These are phyloP conservation scores for Aspergillus neotritici DNA, from an alignment of 2,329 filamentous ascomycete species.

Conservation along the genomic window DNA sequence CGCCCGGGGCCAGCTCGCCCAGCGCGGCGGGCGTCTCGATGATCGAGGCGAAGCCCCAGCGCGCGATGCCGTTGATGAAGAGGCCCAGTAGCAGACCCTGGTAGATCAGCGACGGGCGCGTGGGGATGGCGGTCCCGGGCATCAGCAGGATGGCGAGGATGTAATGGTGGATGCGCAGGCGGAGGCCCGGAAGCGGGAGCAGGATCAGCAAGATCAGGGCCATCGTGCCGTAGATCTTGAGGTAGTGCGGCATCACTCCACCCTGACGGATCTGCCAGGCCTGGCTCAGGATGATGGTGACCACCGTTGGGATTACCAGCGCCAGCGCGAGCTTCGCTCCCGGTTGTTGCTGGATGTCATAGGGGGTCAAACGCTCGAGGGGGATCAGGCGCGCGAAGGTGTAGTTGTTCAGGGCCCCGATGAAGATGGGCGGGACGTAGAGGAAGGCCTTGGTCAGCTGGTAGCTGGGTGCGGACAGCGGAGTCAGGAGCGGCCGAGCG, in stretches of 20 bases:
- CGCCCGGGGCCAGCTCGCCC: conserved; percentile 44
- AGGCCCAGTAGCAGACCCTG: conserved; percentile 85
- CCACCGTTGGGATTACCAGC: conserved; percentile 66
- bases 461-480: conserved; percentile 54
- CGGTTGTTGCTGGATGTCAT: conserved; percentile 83
- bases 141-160: conserved; percentile 81
- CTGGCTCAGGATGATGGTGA: conserved; percentile 65
- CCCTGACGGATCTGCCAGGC: conserved; percentile 82
- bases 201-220: conserved; percentile 61
- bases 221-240: conserved; percentile 71
- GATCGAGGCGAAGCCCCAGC: conserved; percentile 89
- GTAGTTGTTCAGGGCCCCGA: conserved; percentile 88
- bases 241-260: conserved; percentile 69
- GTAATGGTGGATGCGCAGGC: conserved; percentile 90
- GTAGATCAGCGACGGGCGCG: conserved; percentile 74
- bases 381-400: conserved; percentile 85
- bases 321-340: conserved; percentile 79
- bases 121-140: conserved; percentile 84
- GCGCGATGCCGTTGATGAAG: conserved; percentile 87
- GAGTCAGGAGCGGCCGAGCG: conserved; percentile 63
- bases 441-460: conserved; percentile 86
- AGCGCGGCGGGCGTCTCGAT: conserved; percentile 74
- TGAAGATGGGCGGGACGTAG: conserved; percentile 86
- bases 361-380: conserved; percentile 81
- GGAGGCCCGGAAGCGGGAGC: conserved; percentile 67